These are phyloP conservation scores for Penstemon newberryi DNA, from an alignment of 257 asterid genomes.

Conservation along the genomic window DNA sequence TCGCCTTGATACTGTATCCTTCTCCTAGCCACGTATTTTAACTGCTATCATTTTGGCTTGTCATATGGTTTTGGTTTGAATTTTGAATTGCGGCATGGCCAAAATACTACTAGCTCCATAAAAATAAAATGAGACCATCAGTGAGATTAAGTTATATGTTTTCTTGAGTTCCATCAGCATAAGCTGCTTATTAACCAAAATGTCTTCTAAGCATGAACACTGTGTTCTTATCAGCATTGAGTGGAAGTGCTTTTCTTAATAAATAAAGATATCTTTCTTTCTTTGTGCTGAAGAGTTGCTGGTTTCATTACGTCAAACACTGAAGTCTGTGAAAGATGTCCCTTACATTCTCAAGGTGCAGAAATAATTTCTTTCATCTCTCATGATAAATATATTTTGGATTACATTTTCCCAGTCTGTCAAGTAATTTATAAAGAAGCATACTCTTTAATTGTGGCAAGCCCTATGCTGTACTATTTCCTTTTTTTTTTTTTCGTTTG, in stretches of 20 bases:
- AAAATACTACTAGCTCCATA: constrained; percentile 24
- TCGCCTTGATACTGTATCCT: constrained; percentile 97
- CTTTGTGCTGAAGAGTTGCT: constrained; percentile 73
- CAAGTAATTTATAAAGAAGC: constrained; percentile 13
- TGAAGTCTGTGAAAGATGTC: constrained; percentile 90
- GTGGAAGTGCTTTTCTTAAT: constrained; percentile 38
- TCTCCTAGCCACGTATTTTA: constrained; percentile 15
- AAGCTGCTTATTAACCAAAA: constrained; percentile 20
- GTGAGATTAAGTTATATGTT: neutral
- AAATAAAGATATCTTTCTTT: constrained; percentile 83
- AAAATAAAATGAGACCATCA: constrained; percentile 21
- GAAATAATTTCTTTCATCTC: constrained; percentile 14
- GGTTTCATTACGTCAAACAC: constrained; percentile 82
- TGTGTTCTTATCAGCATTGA: constrained; percentile 21
- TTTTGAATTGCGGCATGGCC: constrained; percentile 17
- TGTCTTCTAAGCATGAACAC: constrained; percentile 21
- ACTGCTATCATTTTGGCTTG: constrained; percentile 13
- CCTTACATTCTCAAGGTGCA: constrained; percentile 86
- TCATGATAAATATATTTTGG: constrained; percentile 21
- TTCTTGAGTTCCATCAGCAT: neutral
- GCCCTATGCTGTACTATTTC: neutral
- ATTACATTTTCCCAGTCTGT: constrained; percentile 25
- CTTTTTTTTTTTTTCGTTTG: neutral
- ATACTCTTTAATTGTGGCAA: constrained; percentile 11
- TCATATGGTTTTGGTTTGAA: neutral